Conservation (phyloP, 306 rosid genomes). For the Lablab purpureus region DNA sequence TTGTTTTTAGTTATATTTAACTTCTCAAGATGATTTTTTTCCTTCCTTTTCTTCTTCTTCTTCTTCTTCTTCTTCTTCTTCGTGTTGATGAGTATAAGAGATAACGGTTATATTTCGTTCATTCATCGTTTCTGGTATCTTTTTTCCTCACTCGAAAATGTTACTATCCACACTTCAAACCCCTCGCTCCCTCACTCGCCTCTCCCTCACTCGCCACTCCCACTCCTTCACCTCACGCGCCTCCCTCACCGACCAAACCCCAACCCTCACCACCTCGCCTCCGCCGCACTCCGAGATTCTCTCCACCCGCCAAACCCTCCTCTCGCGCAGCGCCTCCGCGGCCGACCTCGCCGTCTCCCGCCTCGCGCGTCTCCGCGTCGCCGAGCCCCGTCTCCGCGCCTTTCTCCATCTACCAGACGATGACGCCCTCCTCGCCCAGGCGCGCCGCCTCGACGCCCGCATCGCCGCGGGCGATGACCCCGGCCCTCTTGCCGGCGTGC, state of each 20-base stretch:
- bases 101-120: neutral
- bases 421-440: constrained; percentile 57
- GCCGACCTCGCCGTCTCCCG: constrained; percentile 65
- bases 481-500: constrained; percentile 87
- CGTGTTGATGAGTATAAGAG: no score
- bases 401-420: constrained; percentile 81
- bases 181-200: constrained; percentile 75
- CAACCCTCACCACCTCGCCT: constrained; percentile 43
- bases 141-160: neutral
- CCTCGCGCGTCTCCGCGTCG: constrained; percentile 72
- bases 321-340: constrained; percentile 73
- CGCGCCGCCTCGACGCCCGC: constrained; percentile 60
- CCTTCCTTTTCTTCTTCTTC: no score
- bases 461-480: constrained; percentile 63
- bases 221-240: constrained; percentile 57
- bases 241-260: constrained; percentile 58
- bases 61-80: no score
- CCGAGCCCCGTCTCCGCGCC: constrained; percentile 79
- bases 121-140: neutral
- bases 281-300: constrained; percentile 80
- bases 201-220: constrained; percentile 44
- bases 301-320: constrained; percentile 76
- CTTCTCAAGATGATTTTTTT: no score
- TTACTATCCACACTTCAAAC: constrained; percentile 79
- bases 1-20: no score